Evolutionary conservation across 768 basidiomycete genomes (phyloP).

Genomic region (Tricholoma sp.): DNA sequence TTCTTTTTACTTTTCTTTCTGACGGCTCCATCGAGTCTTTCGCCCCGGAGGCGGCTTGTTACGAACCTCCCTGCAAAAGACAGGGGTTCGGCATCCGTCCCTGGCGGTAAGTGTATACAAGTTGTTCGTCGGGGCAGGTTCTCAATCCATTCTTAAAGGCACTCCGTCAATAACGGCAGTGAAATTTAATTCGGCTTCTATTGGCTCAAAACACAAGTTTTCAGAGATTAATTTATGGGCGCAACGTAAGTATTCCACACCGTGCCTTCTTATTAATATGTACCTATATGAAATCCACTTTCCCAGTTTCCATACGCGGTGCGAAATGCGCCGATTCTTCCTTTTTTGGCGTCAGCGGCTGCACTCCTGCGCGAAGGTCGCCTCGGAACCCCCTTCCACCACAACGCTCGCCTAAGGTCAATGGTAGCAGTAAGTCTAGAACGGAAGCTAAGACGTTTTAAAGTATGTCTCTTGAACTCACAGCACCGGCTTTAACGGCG

Average conservation of each 20-base stretch:
- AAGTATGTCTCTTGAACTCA: background rate
- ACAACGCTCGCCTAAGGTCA: background rate
- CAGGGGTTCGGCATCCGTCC: conserved; percentile 6
- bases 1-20: conserved; percentile 4
- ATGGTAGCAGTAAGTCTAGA: background rate
- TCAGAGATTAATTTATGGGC: background rate
- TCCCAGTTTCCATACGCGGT: background rate
- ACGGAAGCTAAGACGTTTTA: background rate
- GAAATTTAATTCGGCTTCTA: background rate
- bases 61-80: conserved; percentile 3
- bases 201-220: background rate
- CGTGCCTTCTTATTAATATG: background rate
- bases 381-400: background rate
- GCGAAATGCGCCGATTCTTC: background rate
- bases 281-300: background rate
- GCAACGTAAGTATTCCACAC: background rate
- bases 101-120: conserved; percentile 12
- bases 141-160: conserved; percentile 6
- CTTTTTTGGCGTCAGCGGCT: background rate
- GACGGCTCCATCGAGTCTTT: conserved; percentile 15
- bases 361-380: background rate
- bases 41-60: conserved; percentile 17
- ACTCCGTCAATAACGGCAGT: conserved; percentile 3
- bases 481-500: background rate
- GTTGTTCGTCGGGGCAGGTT: background rate